Evolutionary conservation across 345 rosid species (phyloP), one percentile per base, ranked within the genome.

Genomic region (Populus tremula): DNA sequence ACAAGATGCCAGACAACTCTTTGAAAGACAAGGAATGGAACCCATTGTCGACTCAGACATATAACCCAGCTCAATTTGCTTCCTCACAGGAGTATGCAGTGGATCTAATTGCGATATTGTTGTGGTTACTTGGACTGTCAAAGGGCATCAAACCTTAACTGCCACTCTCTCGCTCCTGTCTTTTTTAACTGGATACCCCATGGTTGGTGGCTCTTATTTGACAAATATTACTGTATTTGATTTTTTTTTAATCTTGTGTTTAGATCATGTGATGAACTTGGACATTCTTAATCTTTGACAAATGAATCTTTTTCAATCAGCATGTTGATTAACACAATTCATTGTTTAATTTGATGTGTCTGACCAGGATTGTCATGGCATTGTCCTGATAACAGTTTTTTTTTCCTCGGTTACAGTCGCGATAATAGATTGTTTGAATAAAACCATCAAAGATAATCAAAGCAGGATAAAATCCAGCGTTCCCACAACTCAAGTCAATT

Each of bases 321-420:
- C 71, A 64, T 45, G 59, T 21, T 81, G 78, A 74, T 78, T 73
- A 61, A 76, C 41, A 45, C 67, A 59, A 56, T 43, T 56, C 50
- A 49, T 45, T 31, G 33, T 5, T 12, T 45, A 45, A 45, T 45
- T 45, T 45, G 49, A 45, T 45, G 16, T 45, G 49, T 45, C 94
- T 93, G 98, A 90, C 97, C 0, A 88, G 98, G 89, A 96, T 93
- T 61, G 89, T 96, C 18, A 93, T 93, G 99, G 97, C 97, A 83
- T 67, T 93, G 98, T 88, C 11, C 45, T 41, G 45, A 41, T 9
- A 41, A 8, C 12, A 9, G 12, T 41, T 41, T 41, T 41, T 41
- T 9, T 9, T 2, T 1, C 45, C 45, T 11, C 10, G 45, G 12
- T 9, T 41, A 41, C 12, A 9, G 13, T 9, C 10, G 45, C 1